These are phyloP conservation scores for Podila verticillata DNA, from an alignment of 192 early-diverging fungal genomes.

Conservation along the genomic window DNA sequence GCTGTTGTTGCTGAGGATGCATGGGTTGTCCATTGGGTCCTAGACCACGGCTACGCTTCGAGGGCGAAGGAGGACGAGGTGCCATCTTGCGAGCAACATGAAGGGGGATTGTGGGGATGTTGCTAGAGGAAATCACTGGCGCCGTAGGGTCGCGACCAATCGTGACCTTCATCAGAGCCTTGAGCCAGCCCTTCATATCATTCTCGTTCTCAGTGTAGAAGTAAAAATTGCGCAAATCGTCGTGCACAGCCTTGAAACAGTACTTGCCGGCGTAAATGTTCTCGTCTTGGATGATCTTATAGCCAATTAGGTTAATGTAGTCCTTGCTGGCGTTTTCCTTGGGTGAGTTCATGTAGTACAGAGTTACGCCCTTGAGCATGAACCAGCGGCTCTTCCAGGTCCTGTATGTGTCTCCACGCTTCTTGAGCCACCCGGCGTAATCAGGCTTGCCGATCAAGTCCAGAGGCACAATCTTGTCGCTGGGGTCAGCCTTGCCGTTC, in stretches of 20 bases:
- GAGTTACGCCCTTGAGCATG: constrained; percentile 63
- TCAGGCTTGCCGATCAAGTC: constrained; percentile 58
- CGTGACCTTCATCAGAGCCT: constrained; percentile 71
- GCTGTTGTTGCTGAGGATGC: constrained; percentile 28
- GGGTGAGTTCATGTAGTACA: constrained; percentile 69
- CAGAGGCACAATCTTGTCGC: constrained; percentile 40
- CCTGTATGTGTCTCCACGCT: constrained; percentile 66
- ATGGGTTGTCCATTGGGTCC: constrained; percentile 42
- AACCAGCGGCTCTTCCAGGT: constrained; percentile 73
- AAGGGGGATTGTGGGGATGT: constrained; percentile 64
- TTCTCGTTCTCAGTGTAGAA: constrained; percentile 66
- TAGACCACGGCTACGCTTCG: constrained; percentile 20
- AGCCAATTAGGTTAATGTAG: constrained; percentile 67
- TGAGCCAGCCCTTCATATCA: constrained; percentile 65
- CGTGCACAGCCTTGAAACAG: constrained; percentile 70
- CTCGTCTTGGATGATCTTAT: constrained; percentile 69
- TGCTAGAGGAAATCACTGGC: constrained; percentile 68
- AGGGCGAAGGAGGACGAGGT: constrained; percentile 57
- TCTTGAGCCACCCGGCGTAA: constrained; percentile 69
- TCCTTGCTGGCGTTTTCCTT: constrained; percentile 62
- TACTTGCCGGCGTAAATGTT: constrained; percentile 68
- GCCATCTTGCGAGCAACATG: constrained; percentile 63
- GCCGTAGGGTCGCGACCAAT: constrained; percentile 64
- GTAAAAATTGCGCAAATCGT: constrained; percentile 64
- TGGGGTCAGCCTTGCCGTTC: constrained; percentile 33